These are phyloP conservation scores for Uronychia setigera DNA, from an alignment of 73 alveolate genomes.

Conservation along the genomic window DNA sequence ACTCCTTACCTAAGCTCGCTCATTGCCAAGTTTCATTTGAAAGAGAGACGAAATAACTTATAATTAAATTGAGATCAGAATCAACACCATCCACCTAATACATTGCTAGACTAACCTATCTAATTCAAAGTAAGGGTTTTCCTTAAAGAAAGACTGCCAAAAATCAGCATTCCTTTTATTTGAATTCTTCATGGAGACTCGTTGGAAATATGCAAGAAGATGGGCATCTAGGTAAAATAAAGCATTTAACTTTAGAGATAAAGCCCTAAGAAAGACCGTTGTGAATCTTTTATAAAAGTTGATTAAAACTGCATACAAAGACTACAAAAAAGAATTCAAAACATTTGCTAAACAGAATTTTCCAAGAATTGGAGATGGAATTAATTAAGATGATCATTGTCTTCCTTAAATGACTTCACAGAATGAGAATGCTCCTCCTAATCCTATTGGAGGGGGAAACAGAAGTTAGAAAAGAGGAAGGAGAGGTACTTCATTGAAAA, in stretches of 20 bases:
- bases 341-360: not conserved
- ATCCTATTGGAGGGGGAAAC: not conserved
- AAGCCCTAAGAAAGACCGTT: conserved; percentile 9
- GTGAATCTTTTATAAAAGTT: conserved; percentile 12
- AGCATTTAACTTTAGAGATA: not conserved
- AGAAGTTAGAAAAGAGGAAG: conserved; percentile 9
- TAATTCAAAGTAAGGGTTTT: no score
- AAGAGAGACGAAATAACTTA: conserved; percentile 2
- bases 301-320: conserved; percentile 20
- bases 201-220: conserved; percentile 28
- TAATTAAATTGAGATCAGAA: not conserved
- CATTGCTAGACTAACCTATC: no score
- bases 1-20: no score
- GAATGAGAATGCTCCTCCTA: conserved; percentile 4
- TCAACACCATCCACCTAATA: not conserved
- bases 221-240: conserved; percentile 23
- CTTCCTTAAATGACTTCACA: not conserved
- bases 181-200: conserved; percentile 13
- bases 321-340: conserved; percentile 22
- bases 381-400: not conserved
- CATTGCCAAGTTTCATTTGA: conserved; percentile 4
- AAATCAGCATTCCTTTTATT: conserved; percentile 23
- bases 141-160: conserved; percentile 17
- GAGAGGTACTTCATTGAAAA: not conserved
- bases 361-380: not conserved